phyloP scores from a whole-genome alignment of 2,329 filamentous ascomycete species.

The Dothistroma septosporum region DNA sequence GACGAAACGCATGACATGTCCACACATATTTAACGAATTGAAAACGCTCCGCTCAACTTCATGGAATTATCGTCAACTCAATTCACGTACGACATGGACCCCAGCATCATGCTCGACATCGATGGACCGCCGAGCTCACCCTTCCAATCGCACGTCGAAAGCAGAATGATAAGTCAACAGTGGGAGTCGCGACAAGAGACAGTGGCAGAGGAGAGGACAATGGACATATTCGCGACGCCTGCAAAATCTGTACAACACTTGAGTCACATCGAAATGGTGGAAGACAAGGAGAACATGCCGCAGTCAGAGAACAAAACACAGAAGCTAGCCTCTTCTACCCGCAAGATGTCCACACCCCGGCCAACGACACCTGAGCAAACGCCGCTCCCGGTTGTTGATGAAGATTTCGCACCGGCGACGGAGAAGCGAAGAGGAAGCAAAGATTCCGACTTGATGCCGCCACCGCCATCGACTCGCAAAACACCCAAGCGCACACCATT shows the following conservation, averaged over 20 bases:
- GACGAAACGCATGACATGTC: background rate
- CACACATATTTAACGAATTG: background rate
- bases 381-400: slow-evolving; percentile 12
- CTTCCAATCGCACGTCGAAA: slow-evolving; percentile 44
- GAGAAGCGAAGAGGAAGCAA: slow-evolving; percentile 23
- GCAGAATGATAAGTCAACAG: slow-evolving; percentile 31
- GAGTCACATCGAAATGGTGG: slow-evolving; percentile 11
- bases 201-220: slow-evolving; percentile 18
- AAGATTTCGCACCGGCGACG: slow-evolving; percentile 8
- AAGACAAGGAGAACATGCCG: slow-evolving; percentile 34
- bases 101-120: slow-evolving; percentile 33
- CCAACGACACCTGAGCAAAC: slow-evolving; percentile 24
- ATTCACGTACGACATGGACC: slow-evolving; percentile 11
- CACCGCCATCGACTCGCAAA: slow-evolving; percentile 29
- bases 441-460: slow-evolving; percentile 32
- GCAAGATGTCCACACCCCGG: slow-evolving; percentile 13
- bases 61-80: slow-evolving; percentile 25
- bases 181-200: slow-evolving; percentile 22
- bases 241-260: slow-evolving; percentile 7
- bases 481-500: slow-evolving; percentile 30
- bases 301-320: slow-evolving; percentile 17
- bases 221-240: slow-evolving; percentile 20
- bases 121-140: slow-evolving; percentile 44
- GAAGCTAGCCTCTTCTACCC: slow-evolving; percentile 24
- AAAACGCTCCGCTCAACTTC: background rate